These are phyloP conservation scores for Turnera subulata DNA, from an alignment of 345 rosid genomes.

Conservation along the genomic window DNA sequence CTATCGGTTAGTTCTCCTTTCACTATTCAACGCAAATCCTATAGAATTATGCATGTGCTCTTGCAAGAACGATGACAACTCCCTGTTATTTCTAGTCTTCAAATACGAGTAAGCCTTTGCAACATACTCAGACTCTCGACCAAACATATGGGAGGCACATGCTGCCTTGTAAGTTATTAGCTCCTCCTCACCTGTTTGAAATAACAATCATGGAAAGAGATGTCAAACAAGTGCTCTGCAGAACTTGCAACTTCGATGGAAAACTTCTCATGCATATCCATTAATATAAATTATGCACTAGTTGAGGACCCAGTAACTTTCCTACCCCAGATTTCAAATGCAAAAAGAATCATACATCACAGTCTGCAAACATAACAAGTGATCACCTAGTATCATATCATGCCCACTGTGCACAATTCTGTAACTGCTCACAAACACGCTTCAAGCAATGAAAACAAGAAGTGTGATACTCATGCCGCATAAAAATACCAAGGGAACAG, in stretches of 20 bases:
- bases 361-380: no score
- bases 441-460: not conserved
- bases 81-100: constrained; percentile 24
- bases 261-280: not conserved
- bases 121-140: constrained; percentile 47
- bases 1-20: constrained; percentile 12
- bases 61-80: constrained; percentile 37
- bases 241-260: not conserved
- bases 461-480: not conserved
- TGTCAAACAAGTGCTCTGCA: not conserved
- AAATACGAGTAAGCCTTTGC: constrained; percentile 28
- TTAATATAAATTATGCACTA: no score
- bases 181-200: constrained; percentile 43
- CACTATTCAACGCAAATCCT: constrained; percentile 21
- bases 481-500: not conserved
- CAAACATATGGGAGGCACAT: constrained; percentile 64
- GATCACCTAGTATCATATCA: no score
- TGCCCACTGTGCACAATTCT: no score
- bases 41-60: constrained; percentile 38
- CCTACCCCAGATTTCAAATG: no score
- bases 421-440: not conserved
- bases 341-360: no score
- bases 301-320: no score
- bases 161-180: constrained; percentile 69
- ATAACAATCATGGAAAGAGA: no score